phyloP scores from a whole-genome alignment of 306 rosid species.

The Vicia villosa region DNA sequence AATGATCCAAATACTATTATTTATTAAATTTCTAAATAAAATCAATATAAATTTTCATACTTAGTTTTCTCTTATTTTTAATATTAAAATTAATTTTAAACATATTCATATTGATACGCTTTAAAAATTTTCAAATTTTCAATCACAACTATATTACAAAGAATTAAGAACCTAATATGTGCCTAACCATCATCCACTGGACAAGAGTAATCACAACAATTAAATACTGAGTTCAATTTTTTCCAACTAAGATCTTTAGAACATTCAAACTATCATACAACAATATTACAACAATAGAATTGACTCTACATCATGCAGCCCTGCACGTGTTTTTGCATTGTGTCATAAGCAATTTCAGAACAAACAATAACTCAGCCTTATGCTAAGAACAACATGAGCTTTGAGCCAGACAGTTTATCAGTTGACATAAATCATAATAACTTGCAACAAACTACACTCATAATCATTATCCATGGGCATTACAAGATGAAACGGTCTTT shows the following conservation, averaged over 20 bases:
- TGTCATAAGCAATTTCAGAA: too few relatives aligned
- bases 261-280: not conserved
- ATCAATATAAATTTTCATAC: too few relatives aligned
- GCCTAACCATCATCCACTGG: not conserved
- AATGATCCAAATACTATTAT: too few relatives aligned
- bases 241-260: not conserved
- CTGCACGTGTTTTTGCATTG: not conserved
- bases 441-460: conserved; percentile 7
- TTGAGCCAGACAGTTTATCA: conserved; percentile 3
- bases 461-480: conserved; percentile 20
- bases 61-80: too few relatives aligned
- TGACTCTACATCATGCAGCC: not conserved
- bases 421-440: conserved; percentile 12
- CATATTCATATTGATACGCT: too few relatives aligned
- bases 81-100: too few relatives aligned
- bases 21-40: too few relatives aligned
- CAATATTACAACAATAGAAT: not conserved
- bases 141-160: not conserved
- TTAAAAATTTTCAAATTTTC: too few relatives aligned
- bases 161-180: not conserved
- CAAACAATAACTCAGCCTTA: too few relatives aligned
- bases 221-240: not conserved
- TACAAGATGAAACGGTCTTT: conserved; percentile 1
- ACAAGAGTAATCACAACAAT: not conserved
- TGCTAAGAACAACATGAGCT: not conserved